Base-by-base conservation (phyloP, 176 grass and related monocot species). In the Paspalum notatum region DNA sequence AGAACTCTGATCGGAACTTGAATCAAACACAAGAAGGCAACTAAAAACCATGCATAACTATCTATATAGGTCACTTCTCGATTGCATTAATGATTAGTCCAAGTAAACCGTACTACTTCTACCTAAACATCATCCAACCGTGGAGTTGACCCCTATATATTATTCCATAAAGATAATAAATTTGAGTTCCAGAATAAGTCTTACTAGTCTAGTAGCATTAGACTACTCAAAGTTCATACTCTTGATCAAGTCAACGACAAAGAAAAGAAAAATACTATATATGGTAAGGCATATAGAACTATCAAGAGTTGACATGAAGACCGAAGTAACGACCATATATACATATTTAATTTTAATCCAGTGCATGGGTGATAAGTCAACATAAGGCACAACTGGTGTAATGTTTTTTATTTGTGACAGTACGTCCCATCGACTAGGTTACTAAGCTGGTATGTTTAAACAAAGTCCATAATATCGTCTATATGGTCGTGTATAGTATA, bases 191-290 rank as follows among this genome's bases (percentile, higher is more conserved):
- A 64, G 48, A 38, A 47, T 4, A 65, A 27, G 75, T 56, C 57
- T 72, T 72, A 20, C n/a, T 48, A 59, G 44, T 47, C 42, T 48
- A 62, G 15, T 26, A 50, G 40, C 62, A 49, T 57, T 25, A 13
- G 64, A 71, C 66, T 16, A 21, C 32, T 84, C 72, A 84, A 76
- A 48, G 41, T 59, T 57, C 41, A 59, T 64, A 68, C 17, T 50
- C n/a, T 43, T 52, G 42, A 85, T 76, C 45, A 62, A 54, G 66
- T 79, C 83, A 63, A 38, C 58, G 9, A 37, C 14, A 43, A 18
- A 52, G n/a, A 74, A 37, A 49, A 16, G 1, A 25, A 47, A 7
- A 63, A 16, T 22, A 71, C 22, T 69, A 42, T 42, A 3, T 65
- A 17, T 42, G 10, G 17, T 10, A 39, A 22, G 25, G 22, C 18